Percentiles rank a stretch among this genome's conserved stretches.
These are phyloP conservation scores for Chlamydomonas schloesseri DNA, from an alignment of 139 green algal genomes.

Conservation along the genomic window DNA sequence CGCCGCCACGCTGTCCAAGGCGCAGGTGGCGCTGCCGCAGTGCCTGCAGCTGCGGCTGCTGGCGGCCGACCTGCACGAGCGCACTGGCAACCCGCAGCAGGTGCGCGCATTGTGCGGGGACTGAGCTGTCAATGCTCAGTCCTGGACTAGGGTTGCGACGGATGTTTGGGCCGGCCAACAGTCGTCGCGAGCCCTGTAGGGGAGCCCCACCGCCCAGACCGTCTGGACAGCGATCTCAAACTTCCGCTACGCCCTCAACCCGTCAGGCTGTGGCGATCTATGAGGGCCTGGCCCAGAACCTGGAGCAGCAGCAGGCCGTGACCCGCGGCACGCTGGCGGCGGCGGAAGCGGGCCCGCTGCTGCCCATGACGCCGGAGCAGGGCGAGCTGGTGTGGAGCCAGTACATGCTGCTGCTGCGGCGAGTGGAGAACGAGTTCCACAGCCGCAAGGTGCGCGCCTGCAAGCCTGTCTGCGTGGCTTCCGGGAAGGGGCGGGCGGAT, in stretches of 20 bases:
- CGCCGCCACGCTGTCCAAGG: slow-evolving; percentile 21
- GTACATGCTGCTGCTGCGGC: slow-evolving; percentile 87
- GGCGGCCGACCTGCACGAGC: slow-evolving; percentile 31
- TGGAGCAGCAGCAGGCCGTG: slow-evolving; percentile 57
- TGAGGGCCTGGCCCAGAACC: slow-evolving; percentile 58
- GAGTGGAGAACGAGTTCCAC: slow-evolving; percentile 61
- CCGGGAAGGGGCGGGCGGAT: too few species aligned
- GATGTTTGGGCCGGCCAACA: too few species aligned
- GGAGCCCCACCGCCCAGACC: too few species aligned
- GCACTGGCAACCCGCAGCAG: slow-evolving; percentile 18
- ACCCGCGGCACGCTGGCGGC: not conserved
- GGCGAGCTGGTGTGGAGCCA: slow-evolving; percentile 84
- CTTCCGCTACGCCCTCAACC: too few species aligned
- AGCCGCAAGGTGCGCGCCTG: slow-evolving; percentile 22
- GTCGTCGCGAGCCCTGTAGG: too few species aligned
- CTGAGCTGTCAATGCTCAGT: too few species aligned
- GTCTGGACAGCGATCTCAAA: too few species aligned
- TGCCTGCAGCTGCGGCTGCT: slow-evolving; percentile 37
- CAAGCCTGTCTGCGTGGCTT: too few species aligned
- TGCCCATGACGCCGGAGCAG: slow-evolving; percentile 60
- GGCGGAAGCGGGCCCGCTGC: slow-evolving; percentile 27
- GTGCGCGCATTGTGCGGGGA: too few species aligned
- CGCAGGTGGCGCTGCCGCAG: slow-evolving; percentile 24
- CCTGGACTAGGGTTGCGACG: too few species aligned
- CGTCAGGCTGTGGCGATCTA: slow-evolving; percentile 33